phyloP scores from a whole-genome alignment of 371 early-diverging fungal species.

The Lichtheimia corymbifera region DNA sequence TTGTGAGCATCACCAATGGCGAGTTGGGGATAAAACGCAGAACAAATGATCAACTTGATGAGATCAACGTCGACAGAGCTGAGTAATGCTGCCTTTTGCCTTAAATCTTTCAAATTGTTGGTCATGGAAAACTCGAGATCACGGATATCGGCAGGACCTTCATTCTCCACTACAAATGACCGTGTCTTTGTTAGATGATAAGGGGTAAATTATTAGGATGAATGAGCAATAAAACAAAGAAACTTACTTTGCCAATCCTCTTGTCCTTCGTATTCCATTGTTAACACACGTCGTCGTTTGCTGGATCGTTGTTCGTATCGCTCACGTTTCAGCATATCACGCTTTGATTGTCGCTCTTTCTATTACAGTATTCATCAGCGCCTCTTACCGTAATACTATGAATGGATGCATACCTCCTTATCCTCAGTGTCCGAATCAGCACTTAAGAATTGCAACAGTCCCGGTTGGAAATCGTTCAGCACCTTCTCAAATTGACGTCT shows the following conservation, averaged over 20 bases:
- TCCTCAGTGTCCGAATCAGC: conserved; percentile 13
- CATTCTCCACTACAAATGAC: conserved; percentile 3
- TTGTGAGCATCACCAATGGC: conserved; percentile 71
- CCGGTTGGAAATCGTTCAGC: conserved; percentile 49
- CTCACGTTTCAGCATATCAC: conserved; percentile 33
- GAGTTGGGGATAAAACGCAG: conserved; percentile 67
- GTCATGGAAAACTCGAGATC: conserved; percentile 66
- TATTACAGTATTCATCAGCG: not conserved
- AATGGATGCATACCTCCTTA: not conserved
- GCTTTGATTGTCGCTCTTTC: conserved; percentile 10
- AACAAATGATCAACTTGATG: conserved; percentile 61
- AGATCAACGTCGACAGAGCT: conserved; percentile 44
- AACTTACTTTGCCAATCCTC: conserved; percentile 18
- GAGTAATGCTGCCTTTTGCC: conserved; percentile 39
- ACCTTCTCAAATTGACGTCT: conserved; percentile 52
- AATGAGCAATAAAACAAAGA: not conserved
- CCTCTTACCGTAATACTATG: not conserved
- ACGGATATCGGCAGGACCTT: conserved; percentile 40
- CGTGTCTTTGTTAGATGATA: not conserved
- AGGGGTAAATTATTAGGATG: not conserved
- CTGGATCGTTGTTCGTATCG: conserved; percentile 30
- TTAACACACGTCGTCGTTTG: conserved; percentile 29
- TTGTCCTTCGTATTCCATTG: conserved; percentile 19
- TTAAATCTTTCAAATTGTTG: conserved; percentile 46
- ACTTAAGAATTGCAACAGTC: conserved; percentile 22